These are phyloP conservation scores for Penicillium longicatenatum DNA, from an alignment of 495 filamentous ascomycete genomes.

Conservation along the genomic window DNA sequence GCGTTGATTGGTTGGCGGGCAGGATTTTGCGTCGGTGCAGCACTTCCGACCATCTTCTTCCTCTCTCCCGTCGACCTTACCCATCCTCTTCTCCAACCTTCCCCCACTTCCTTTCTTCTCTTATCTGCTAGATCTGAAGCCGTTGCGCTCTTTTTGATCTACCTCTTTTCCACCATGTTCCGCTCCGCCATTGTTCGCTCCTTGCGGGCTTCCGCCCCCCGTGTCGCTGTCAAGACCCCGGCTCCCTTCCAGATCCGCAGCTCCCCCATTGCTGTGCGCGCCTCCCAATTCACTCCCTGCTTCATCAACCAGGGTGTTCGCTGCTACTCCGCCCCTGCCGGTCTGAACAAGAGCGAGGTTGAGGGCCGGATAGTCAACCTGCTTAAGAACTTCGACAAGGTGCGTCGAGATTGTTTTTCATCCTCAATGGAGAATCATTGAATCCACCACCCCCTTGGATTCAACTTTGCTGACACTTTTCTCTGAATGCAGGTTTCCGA, in stretches of 20 bases:
- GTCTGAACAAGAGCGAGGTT: slow-evolving; percentile 78
- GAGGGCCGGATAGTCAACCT: slow-evolving; percentile 91
- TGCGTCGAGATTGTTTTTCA: slow-evolving; percentile 46
- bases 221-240: slow-evolving; percentile 53
- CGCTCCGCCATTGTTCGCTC: slow-evolving; percentile 76
- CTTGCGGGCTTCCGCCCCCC: slow-evolving; percentile 59
- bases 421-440: background rate
- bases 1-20: slow-evolving; percentile 46
- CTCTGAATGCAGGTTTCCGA: slow-evolving; percentile 64
- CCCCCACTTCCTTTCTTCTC: slow-evolving; percentile 21
- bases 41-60: slow-evolving; percentile 29
- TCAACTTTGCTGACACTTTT: slow-evolving; percentile 4
- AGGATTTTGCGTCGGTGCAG: slow-evolving; percentile 44
- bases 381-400: slow-evolving; percentile 96
- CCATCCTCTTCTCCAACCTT: slow-evolving; percentile 13
- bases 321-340: slow-evolving; percentile 82
- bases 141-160: slow-evolving; percentile 31
- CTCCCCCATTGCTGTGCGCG: slow-evolving; percentile 51
- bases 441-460: background rate
- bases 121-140: slow-evolving; percentile 22
- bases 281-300: slow-evolving; percentile 49
- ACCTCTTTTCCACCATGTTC: slow-evolving; percentile 68
- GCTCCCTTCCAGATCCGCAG: slow-evolving; percentile 57
- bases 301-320: slow-evolving; percentile 63
- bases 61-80: slow-evolving; percentile 9